Evolutionary conservation across 768 basidiomycete species (phyloP).

Genomic region (Daedalea quercina): DNA sequence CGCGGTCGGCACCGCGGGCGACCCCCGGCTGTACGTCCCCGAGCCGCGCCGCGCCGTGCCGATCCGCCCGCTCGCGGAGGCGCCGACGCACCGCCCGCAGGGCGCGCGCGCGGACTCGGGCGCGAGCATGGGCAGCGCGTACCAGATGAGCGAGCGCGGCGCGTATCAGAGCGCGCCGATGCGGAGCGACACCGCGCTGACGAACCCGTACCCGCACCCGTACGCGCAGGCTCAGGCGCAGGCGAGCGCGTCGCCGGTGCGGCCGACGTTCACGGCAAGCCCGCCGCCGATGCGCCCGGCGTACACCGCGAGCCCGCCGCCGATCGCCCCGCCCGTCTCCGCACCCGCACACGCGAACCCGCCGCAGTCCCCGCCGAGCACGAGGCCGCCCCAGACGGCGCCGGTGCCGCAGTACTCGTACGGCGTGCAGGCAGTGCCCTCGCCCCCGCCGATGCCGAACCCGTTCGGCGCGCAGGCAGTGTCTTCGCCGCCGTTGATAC

Average conservation of each 20-base stretch:
- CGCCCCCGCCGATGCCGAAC: background rate
- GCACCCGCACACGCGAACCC: no score
- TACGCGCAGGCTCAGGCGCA: background rate
- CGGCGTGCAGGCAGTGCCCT: background rate
- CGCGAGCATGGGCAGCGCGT: background rate
- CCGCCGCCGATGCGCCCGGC: no score
- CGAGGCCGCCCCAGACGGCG: background rate
- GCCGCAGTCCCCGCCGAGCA: no score
- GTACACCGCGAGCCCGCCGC: no score
- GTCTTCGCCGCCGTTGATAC: background rate
- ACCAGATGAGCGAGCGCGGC: constrained; percentile 9
- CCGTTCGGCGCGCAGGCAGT: background rate
- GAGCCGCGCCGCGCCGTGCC: constrained; percentile 32
- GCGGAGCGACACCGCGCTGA: constrained; percentile 7
- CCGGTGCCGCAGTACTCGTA: background rate
- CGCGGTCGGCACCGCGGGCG: constrained; percentile 41
- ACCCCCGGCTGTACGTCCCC: constrained; percentile 44
- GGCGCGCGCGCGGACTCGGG: constrained; percentile 2
- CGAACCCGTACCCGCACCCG: background rate
- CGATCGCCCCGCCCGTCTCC: no score
- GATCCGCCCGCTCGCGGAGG: background rate
- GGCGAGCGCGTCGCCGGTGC: no score
- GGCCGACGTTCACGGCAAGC: no score
- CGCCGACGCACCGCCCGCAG: constrained; percentile 7
- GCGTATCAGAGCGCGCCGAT: constrained; percentile 1